phyloP scores from a whole-genome alignment of 495 filamentous ascomycete genomes.

The Bathelium albidoporum region DNA sequence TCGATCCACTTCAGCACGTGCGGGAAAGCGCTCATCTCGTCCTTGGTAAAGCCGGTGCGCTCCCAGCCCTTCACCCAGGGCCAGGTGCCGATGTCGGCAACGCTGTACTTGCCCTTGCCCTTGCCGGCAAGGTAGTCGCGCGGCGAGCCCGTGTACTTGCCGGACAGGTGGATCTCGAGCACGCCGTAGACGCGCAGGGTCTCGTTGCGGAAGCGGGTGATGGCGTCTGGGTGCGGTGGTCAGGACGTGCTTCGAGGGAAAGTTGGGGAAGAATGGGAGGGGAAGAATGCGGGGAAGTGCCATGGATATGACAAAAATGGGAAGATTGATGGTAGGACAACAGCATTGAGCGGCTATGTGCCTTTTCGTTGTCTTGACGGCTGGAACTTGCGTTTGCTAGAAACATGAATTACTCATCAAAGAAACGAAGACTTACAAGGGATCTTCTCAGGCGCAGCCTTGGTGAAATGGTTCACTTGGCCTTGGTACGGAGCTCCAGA shows the following conservation, averaged over 20 bases:
- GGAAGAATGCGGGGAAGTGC: not conserved
- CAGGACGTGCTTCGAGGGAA: not conserved
- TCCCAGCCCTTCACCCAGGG: slow-evolving; percentile 43
- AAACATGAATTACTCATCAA: too few species aligned
- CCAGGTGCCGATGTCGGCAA: slow-evolving; percentile 48
- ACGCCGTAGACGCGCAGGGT: slow-evolving; percentile 43
- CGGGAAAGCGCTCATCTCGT: slow-evolving; percentile 43
- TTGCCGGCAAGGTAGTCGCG: slow-evolving; percentile 45
- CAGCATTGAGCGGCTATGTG: not conserved
- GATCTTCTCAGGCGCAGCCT: slow-evolving; percentile 37
- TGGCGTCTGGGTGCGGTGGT: slow-evolving; percentile 32
- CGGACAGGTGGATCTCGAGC: slow-evolving; percentile 42
- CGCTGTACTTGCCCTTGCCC: slow-evolving; percentile 44
- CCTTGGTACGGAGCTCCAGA: slow-evolving; percentile 37
- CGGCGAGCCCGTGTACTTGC: slow-evolving; percentile 34
- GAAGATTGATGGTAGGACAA: not conserved
- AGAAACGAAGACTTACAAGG: slow-evolving; percentile 27
- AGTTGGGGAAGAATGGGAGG: not conserved
- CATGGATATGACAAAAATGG: too few species aligned
- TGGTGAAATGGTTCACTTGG: slow-evolving; percentile 31
- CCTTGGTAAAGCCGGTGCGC: slow-evolving; percentile 32
- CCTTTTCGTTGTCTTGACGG: not conserved
- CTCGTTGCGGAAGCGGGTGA: slow-evolving; percentile 44
- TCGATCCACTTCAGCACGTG: slow-evolving; percentile 46
- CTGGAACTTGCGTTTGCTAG: not conserved